Base-by-base conservation (phyloP, 169 alveolate genomes). In the Cryptosporidium sp. region DNA sequence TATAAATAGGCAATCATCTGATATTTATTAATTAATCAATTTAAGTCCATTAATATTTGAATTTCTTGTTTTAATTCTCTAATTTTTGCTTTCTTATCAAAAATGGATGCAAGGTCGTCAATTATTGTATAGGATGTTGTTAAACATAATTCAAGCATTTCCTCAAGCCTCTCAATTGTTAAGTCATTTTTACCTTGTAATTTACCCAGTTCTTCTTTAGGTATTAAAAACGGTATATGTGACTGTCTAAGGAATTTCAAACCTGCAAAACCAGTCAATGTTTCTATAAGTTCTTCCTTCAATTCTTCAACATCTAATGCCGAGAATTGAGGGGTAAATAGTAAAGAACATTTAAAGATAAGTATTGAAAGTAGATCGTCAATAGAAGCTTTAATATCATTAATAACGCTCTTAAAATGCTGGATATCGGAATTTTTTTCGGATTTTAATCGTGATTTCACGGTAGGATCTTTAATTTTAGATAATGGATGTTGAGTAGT, bases 31-130 rank as follows among this genome's bases (percentile, higher is more conserved):
- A 37, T 37, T 37, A 3, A 4, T 37, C 10, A 37, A 4, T 37
- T 37, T 3, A 37, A 31, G 35, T 2, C 35, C 48, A 51, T 51
- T 75, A 75, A 61, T 29, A 33, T 26, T 26, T 58, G 26, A 0
- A 75, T 75, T n/a, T 75, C 86, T 9, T 33, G 16, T 23, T 58
- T 58, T 58, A 75, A 16, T 60, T 75, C 86, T 39, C 14, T 52
- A n/a, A 60, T 1, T 60, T 75, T 60, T 1, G 3, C 31, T 39
- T 58, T 53, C 10, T 75, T 75, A 2, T 75, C 61, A 10, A 14
- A 39, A 1, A 35, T 29, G 6, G 56, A 56, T 60, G 61, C 72
- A 12, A 71, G 23, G n/a, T 71, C n/a, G 10, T 42, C 18, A 8
- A 71, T 45, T 45, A 71, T 0, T 6, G 45, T 45, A 12, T 26